Percentiles rank a stretch among this genome's conserved stretches.
Conservation (phyloP, 331 rosid species). For the Spiraea crenata region DNA sequence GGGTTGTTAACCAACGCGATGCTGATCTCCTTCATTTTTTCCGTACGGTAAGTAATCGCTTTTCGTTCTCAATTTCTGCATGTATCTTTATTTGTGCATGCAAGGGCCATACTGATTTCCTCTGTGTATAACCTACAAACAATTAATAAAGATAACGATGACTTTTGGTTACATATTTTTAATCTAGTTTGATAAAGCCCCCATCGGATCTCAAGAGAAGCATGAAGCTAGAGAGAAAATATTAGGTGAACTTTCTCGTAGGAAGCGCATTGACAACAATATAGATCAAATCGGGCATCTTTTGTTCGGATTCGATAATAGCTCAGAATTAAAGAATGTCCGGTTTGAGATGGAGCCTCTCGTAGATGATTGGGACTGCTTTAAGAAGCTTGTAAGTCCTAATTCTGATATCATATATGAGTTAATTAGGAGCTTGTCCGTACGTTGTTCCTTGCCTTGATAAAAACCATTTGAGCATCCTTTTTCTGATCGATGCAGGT, state of each 20-base stretch:
- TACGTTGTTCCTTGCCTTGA: too few species aligned
- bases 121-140: too few species aligned
- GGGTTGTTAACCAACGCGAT: slow-evolving; percentile 44
- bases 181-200: slow-evolving; percentile 40
- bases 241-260: slow-evolving; percentile 26
- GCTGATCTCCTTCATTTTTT: slow-evolving; percentile 41
- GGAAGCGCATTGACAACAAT: slow-evolving; percentile 35
- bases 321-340: slow-evolving; percentile 20
- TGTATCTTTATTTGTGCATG: not conserved
- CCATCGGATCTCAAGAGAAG: slow-evolving; percentile 28
- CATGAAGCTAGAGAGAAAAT: slow-evolving; percentile 36
- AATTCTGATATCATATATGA: not conserved
- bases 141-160: too few species aligned
- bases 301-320: slow-evolving; percentile 34
- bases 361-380: slow-evolving; percentile 69
- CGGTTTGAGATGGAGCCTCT: slow-evolving; percentile 42
- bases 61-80: too few species aligned
- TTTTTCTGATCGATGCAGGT: slow-evolving; percentile 28
- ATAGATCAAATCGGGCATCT: slow-evolving; percentile 28
- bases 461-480: too few species aligned
- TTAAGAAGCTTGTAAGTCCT: slow-evolving; percentile 39
- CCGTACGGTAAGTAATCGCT: slow-evolving; percentile 27
- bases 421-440: too few species aligned
- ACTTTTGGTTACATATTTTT: not conserved
- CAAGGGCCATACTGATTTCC: too few species aligned